phyloP scores from a whole-genome alignment of 2,329 filamentous ascomycete genomes.

The Trichoderma sp. region DNA sequence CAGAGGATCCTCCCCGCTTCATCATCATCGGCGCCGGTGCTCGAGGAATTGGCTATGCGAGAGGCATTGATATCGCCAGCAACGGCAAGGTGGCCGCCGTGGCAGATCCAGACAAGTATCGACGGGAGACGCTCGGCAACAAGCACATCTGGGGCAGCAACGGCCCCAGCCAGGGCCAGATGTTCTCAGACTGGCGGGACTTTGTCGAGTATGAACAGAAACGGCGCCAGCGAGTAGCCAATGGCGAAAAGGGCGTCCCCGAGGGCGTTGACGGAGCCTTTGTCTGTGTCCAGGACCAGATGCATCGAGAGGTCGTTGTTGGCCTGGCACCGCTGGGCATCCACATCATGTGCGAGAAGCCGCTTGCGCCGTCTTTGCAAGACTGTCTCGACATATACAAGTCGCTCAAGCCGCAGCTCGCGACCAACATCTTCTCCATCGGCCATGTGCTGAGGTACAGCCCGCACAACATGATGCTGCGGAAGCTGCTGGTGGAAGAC shows the following conservation, averaged over 20 bases:
- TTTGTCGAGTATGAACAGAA: slow-evolving; percentile 73
- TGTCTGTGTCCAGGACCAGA: slow-evolving; percentile 79
- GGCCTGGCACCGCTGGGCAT: slow-evolving; percentile 71
- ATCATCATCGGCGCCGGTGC: slow-evolving; percentile 83
- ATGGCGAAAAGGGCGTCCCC: slow-evolving; percentile 51
- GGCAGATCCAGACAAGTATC: slow-evolving; percentile 79
- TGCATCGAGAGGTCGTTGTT: slow-evolving; percentile 80
- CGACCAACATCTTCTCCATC: slow-evolving; percentile 73
- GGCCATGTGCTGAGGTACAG: slow-evolving; percentile 94
- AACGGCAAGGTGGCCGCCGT: slow-evolving; percentile 75
- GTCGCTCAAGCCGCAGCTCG: slow-evolving; percentile 50
- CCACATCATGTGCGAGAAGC: slow-evolving; percentile 95
- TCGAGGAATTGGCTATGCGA: slow-evolving; percentile 74
- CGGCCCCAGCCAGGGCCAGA: slow-evolving; percentile 61
- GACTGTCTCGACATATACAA: slow-evolving; percentile 78
- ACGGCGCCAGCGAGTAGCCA: slow-evolving; percentile 59
- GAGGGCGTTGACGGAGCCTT: slow-evolving; percentile 65
- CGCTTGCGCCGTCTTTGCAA: slow-evolving; percentile 75
- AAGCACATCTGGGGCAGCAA: slow-evolving; percentile 71
- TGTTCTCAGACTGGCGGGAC: slow-evolving; percentile 73
- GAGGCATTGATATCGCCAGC: slow-evolving; percentile 65
- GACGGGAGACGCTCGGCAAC: slow-evolving; percentile 70
- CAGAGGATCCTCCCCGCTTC: slow-evolving; percentile 63
- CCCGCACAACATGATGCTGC: slow-evolving; percentile 85
- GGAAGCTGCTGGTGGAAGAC: slow-evolving; percentile 75